phyloP scores from a whole-genome alignment of 345 rosid genomes.

The Pistacia atlantica region DNA sequence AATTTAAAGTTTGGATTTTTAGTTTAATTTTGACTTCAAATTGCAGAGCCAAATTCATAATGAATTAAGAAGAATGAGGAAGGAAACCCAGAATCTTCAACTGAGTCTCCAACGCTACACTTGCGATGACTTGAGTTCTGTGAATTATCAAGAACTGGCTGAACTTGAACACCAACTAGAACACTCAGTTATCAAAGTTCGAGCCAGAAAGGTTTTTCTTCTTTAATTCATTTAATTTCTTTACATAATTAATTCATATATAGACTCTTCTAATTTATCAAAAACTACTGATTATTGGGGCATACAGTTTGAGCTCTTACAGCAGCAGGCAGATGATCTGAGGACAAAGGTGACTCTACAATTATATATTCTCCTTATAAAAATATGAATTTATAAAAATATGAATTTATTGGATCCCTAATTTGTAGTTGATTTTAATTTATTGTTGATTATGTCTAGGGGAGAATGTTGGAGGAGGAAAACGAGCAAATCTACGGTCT shows the following conservation, averaged over 20 bases:
- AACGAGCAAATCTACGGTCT: constrained; percentile 33
- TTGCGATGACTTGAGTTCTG: constrained; percentile 24
- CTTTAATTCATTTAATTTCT: too few relatives aligned
- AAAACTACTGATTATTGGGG: background rate
- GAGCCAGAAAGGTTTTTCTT: constrained; percentile 33
- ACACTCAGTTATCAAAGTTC: constrained; percentile 37
- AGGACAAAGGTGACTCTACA: constrained; percentile 29
- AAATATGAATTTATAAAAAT: too few relatives aligned
- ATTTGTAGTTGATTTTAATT: too few relatives aligned
- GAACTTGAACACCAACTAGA: constrained; percentile 35
- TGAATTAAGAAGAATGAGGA: constrained; percentile 32
- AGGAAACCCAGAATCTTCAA: constrained; percentile 35
- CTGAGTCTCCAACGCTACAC: constrained; percentile 37
- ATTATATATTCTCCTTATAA: too few relatives aligned
- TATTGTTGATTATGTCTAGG: constrained; percentile 11
- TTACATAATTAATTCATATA: too few relatives aligned
- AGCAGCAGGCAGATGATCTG: constrained; percentile 34
- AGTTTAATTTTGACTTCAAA: background rate
- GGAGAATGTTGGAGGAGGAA: constrained; percentile 37
- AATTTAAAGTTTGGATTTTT: background rate
- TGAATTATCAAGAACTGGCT: constrained; percentile 27
- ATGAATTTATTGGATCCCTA: too few relatives aligned
- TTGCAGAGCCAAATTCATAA: constrained; percentile 27
- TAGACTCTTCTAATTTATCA: background rate
- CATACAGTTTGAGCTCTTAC: constrained; percentile 33